A percentile compares a stretch with the other conserved stretches of the same genome.
Conservation (phyloP, 2,329 filamentous ascomycete genomes). For the Trichothecium sympodiale region DNA sequence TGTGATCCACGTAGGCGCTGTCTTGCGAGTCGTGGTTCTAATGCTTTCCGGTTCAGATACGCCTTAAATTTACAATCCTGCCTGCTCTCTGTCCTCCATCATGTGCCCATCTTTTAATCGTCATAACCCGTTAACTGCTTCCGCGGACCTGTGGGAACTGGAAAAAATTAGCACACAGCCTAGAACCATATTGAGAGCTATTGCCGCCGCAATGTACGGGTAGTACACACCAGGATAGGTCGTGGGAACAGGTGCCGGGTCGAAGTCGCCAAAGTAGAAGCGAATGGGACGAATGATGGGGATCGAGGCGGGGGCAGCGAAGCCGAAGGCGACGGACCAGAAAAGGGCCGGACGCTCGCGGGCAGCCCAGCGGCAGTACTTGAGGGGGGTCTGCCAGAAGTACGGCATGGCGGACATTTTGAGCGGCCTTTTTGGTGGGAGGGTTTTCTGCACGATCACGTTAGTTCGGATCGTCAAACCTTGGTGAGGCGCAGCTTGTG, state of each 20-base stretch:
- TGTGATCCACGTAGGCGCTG: no score
- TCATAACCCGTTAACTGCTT: conserved; percentile 51
- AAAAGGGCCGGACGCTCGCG: conserved; percentile 87
- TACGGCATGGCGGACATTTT: conserved; percentile 54
- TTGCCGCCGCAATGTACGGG: no score
- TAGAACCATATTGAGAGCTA: no score
- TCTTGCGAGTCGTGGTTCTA: no score
- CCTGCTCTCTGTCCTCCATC: conserved; percentile 2
- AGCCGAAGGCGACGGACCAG: conserved; percentile 70
- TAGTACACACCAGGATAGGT: conserved; percentile 89
- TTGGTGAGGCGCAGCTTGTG: background rate
- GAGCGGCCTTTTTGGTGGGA: conserved; percentile 8
- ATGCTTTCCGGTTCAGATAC: background rate
- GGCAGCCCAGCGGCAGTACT: conserved; percentile 79
- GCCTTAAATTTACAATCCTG: conserved; percentile 3
- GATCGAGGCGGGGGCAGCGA: conserved; percentile 59
- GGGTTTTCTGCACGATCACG: background rate
- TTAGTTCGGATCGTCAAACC: no score
- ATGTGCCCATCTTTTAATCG: conserved; percentile 27
- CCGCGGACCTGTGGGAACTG: conserved; percentile 48
- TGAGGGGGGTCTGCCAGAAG: conserved; percentile 77
- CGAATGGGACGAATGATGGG: conserved; percentile 65
- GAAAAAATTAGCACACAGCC: conserved; percentile 1
- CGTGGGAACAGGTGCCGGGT: conserved; percentile 63
- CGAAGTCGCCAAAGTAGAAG: conserved; percentile 60